These are phyloP conservation scores for Arthrobotrys entomopaga DNA, from an alignment of 2,329 filamentous ascomycete genomes.

Conservation along the genomic window DNA sequence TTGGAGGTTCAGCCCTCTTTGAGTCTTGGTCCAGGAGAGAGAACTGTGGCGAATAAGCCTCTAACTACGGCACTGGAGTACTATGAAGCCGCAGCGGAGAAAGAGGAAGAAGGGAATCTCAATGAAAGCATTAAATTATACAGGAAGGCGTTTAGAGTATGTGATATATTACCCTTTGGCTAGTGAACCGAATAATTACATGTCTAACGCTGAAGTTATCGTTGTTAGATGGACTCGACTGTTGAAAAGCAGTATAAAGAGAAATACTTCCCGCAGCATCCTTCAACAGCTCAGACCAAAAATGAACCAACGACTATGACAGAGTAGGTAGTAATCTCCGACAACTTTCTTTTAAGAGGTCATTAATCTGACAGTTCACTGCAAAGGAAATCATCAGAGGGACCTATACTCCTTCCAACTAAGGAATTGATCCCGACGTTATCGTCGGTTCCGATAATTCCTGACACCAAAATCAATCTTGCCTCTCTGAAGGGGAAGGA, in stretches of 20 bases:
- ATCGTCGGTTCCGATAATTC: slow-evolving; percentile 28
- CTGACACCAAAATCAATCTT: slow-evolving; percentile 36
- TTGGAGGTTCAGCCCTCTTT: slow-evolving; percentile 27
- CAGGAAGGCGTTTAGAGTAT: slow-evolving; percentile 71
- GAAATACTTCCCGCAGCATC: slow-evolving; percentile 79
- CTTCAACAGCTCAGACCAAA: slow-evolving; percentile 30
- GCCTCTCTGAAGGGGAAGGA: slow-evolving; percentile 43
- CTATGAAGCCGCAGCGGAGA: slow-evolving; percentile 90
- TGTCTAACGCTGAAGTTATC: no score
- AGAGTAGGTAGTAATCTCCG: slow-evolving; percentile 47
- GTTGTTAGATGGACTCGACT: slow-evolving; percentile 75
- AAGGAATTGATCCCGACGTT: slow-evolving; percentile 32
- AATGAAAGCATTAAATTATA: slow-evolving; percentile 90
- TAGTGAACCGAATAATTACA: no score
- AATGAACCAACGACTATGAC: slow-evolving; percentile 34
- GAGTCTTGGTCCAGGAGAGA: slow-evolving; percentile 32
- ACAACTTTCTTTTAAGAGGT: background rate
- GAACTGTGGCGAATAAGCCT: slow-evolving; percentile 26
- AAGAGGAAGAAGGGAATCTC: slow-evolving; percentile 82
- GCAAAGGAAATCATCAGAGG: slow-evolving; percentile 7
- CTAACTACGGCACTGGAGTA: slow-evolving; percentile 80
- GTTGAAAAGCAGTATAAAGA: slow-evolving; percentile 89
- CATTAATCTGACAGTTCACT: background rate
- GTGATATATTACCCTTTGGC: background rate
- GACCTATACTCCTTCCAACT: slow-evolving; percentile 25